Conservation (phyloP, 208 protist genomes). For the Leptomonas pyrrhocoris region DNA sequence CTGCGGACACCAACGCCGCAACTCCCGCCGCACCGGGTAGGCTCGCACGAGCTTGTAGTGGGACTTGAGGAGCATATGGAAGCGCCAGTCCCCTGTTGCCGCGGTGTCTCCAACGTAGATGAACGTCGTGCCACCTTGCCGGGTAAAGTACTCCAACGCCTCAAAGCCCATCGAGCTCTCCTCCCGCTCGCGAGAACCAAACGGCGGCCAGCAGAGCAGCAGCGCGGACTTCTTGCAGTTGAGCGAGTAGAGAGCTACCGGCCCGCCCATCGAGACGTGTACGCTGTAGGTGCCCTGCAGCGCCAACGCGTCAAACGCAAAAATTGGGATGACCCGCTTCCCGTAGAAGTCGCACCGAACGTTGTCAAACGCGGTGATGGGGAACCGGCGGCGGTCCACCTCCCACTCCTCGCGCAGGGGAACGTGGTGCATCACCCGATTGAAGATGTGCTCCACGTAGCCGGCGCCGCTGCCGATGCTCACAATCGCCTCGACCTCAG, state of each 20-base stretch:
- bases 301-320: conserved; percentile 84
- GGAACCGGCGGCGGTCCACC: conserved; percentile 37
- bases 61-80: conserved; percentile 83
- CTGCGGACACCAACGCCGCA: conserved; percentile 86
- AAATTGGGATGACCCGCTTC: conserved; percentile 60
- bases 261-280: conserved; percentile 77
- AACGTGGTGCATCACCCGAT: conserved; percentile 75
- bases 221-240: conserved; percentile 69
- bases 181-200: conserved; percentile 85
- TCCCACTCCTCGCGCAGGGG: conserved; percentile 36
- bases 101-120: conserved; percentile 91
- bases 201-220: conserved; percentile 89
- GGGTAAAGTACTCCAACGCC: conserved; percentile 84
- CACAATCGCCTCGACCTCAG: conserved; percentile 62
- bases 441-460: conserved; percentile 91
- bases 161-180: conserved; percentile 93
- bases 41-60: conserved; percentile 84
- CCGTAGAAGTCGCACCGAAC: conserved; percentile 60
- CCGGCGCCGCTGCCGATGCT: conserved; percentile 84
- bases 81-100: conserved; percentile 88
- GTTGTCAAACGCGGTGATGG: conserved; percentile 67
- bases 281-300: conserved; percentile 81
- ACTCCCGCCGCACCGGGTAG: conserved; percentile 84
- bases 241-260: conserved; percentile 75
- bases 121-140: conserved; percentile 67